Evolutionary conservation across 139 green algal species (phyloP), one percentile per base, ranked within the genome.

Genomic region (Chlorella ohadii): DNA sequence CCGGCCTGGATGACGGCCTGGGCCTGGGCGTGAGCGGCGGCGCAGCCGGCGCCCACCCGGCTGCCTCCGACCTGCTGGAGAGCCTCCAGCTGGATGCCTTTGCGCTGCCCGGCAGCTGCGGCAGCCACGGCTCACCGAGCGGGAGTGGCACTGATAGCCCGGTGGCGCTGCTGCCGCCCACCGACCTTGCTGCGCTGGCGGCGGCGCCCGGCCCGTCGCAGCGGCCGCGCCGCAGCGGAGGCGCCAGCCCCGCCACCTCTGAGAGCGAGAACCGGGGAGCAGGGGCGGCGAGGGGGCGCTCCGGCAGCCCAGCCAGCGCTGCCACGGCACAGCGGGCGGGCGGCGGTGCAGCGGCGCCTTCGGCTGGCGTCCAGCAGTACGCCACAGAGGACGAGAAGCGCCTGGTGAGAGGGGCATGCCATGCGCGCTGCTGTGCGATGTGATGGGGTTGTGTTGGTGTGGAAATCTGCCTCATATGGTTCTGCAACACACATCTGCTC

Each of bases 181-280:
- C 3, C 70, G 39, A 25, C 33, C 16, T 59, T 19, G 31, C 57
- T 31, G n/a, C 74, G n/a, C 5, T 33, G n/a, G 47, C 23, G 22
- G 47, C 51, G 17, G 72, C 47, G 33, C 44, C 74, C 25, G 55
- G 20, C 11, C 74, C 57, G 25, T 19, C 51, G 47, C 39, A 13
- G 65, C 28, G 64, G 28, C 20, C 9, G 25, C 34, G 25, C 64
- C n/a, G 34, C 64, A 34, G 39, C 28, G n/a, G n/a, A n/a, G 34
- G 63, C 1, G 57, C 75, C 75, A 81, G 75, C 34, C 84, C 84
- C 9, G 75, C 84, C 33, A 87, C 84, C 38, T 87, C 84, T 3
- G 84, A 87, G 73, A 87, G 76, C 51, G 84, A 80, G 17, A 87
- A 84, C 44, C 66, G 56, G 5, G 80, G 79, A 36, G 41, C 64